phyloP scores from a whole-genome alignment of 331 rosid species.

The Rosa hybrid region DNA sequence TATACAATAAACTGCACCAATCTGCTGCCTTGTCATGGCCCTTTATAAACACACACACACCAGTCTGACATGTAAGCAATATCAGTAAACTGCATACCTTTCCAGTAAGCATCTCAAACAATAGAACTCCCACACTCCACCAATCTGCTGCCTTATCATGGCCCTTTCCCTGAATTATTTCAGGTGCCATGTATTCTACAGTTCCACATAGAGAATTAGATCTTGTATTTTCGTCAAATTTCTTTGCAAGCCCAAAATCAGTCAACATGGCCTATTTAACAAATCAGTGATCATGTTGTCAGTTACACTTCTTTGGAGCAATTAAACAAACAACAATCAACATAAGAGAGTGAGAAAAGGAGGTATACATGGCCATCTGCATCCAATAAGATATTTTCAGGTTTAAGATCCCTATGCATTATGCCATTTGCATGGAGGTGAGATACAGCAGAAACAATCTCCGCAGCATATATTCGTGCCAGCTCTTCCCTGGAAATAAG shows the following conservation, averaged over 20 bases:
- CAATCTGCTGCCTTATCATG: slow-evolving; percentile 97
- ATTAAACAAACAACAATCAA: slow-evolving; percentile 6
- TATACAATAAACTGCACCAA: background rate
- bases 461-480: slow-evolving; percentile 88
- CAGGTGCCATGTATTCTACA: slow-evolving; percentile 93
- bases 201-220: slow-evolving; percentile 96
- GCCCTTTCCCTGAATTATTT: slow-evolving; percentile 94
- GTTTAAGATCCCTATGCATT: slow-evolving; percentile 97
- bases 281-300: slow-evolving; percentile 14
- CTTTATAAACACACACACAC: background rate
- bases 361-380: slow-evolving; percentile 85
- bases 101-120: slow-evolving; percentile 97
- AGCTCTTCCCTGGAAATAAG: slow-evolving; percentile 77
- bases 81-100: slow-evolving; percentile 56
- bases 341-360: slow-evolving; percentile 11
- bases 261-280: slow-evolving; percentile 80
- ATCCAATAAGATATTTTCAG: slow-evolving; percentile 84
- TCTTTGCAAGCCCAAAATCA: slow-evolving; percentile 93
- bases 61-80: background rate
- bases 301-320: slow-evolving; percentile 18
- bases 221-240: slow-evolving; percentile 73
- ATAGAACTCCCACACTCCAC: slow-evolving; percentile 94
- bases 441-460: slow-evolving; percentile 89
- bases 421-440: slow-evolving; percentile 93
- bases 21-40: background rate